Evolutionary conservation across 2,329 filamentous ascomycete species (phyloP).

Genomic region (Botrytis squamosa): DNA sequence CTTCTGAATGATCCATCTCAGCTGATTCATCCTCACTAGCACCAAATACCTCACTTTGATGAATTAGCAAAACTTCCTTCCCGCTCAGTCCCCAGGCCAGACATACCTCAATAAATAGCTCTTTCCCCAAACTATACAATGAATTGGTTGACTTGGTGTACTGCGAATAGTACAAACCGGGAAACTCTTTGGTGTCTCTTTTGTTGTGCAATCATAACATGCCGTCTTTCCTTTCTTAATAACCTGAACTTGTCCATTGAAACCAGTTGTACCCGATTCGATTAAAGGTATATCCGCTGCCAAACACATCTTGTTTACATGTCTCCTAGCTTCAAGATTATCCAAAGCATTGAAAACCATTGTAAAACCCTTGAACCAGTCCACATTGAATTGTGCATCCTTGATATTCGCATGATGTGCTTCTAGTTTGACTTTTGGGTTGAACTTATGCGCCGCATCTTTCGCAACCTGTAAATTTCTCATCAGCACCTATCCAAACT

Average conservation of each 20-base stretch:
- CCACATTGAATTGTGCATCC: conserved; percentile 77
- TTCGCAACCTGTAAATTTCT: conserved; percentile 69
- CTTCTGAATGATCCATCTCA: conserved; percentile 75
- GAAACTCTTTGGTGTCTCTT: conserved; percentile 88
- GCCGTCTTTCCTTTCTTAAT: conserved; percentile 91
- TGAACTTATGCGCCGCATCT: conserved; percentile 86
- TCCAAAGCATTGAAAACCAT: conserved; percentile 97
- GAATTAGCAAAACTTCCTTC: conserved; percentile 35
- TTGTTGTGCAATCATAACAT: conserved; percentile 92
- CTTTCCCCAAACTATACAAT: conserved; percentile 98
- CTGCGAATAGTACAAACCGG: conserved; percentile 97
- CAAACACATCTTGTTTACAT: conserved; percentile 97
- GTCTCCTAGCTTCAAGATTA: conserved; percentile 87
- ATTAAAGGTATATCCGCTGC: conserved; percentile 87
- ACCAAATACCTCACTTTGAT: conserved; percentile 77
- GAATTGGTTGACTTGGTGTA: conserved; percentile 92
- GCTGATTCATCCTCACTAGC: conserved; percentile 81
- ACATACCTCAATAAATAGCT: conserved; percentile 80
- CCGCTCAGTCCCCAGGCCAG: background rate
- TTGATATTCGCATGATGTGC: conserved; percentile 96
- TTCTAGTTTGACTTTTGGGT: conserved; percentile 80
- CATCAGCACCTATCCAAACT: conserved; percentile 19
- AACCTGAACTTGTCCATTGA: conserved; percentile 95
- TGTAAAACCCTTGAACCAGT: conserved; percentile 81
- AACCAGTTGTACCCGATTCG: conserved; percentile 95